phyloP scores from a whole-genome alignment of 202 grass and related monocot species.

The Digitaria exilis region DNA sequence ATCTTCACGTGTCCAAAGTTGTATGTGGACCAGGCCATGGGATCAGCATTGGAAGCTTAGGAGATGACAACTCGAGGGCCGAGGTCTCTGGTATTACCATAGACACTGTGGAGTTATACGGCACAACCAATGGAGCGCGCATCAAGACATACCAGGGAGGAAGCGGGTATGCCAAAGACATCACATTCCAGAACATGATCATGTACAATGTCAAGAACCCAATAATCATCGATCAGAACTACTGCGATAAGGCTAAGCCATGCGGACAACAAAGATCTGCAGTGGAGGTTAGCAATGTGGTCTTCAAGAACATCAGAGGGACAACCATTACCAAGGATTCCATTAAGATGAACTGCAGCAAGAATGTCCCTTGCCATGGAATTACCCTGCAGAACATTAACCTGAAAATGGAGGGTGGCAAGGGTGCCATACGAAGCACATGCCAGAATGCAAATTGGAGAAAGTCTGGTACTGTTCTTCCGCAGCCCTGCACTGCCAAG shows the following conservation, averaged over 20 bases:
- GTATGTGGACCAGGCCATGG: conserved; percentile 76
- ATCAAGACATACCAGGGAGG: conserved; percentile 94
- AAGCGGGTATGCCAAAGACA: conserved; percentile 65
- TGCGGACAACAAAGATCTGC: conserved; percentile 49
- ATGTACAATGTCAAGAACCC: conserved; percentile 75
- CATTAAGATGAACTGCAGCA: conserved; percentile 65
- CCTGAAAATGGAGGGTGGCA: conserved; percentile 27
- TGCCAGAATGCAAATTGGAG: conserved; percentile 61
- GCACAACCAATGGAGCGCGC: conserved; percentile 72
- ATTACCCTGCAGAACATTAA: conserved; percentile 69
- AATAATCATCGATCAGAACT: conserved; percentile 55
- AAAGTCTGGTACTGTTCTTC: conserved; percentile 46
- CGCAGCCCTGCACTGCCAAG: conserved; percentile 42
- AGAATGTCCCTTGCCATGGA: conserved; percentile 22
- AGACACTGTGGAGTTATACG: conserved; percentile 48
- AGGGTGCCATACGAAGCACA: conserved; percentile 14
- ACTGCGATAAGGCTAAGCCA: conserved; percentile 57
- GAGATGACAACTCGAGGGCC: conserved; percentile 49
- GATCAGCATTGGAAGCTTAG: conserved; percentile 77
- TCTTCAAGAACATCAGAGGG: conserved; percentile 69
- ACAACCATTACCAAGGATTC: conserved; percentile 59
- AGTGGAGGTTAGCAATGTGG: conserved; percentile 56
- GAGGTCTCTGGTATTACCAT: conserved; percentile 59
- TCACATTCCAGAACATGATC: conserved; percentile 71
- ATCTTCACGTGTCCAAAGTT: conserved; percentile 50